phyloP scores from a whole-genome alignment of 2,329 filamentous ascomycete genomes.

The Trichoderma gracile region DNA sequence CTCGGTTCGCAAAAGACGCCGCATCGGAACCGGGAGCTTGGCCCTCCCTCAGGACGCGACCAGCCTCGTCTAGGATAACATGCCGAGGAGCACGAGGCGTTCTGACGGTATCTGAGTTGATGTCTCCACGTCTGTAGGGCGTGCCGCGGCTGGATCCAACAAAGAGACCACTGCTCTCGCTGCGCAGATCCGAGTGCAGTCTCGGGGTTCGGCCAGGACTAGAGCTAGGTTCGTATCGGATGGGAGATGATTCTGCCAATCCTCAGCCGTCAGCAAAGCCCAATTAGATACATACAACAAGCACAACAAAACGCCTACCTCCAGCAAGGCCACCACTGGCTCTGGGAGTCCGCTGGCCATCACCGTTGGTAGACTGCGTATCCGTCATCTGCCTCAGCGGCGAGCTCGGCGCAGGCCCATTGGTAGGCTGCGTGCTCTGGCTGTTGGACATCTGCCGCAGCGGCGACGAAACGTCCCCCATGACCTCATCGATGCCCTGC shows the following conservation, averaged over 20 bases:
- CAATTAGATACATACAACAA: background rate
- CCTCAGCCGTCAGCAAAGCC: background rate
- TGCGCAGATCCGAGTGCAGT: conserved; percentile 70
- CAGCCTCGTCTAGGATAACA: conserved; percentile 60
- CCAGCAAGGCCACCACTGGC: conserved; percentile 62
- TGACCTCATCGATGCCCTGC: conserved; percentile 35
- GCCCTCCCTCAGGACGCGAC: conserved; percentile 58
- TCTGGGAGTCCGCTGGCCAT: conserved; percentile 68
- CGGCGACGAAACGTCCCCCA: conserved; percentile 52
- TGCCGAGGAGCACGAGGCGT: conserved; percentile 55
- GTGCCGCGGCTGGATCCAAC: conserved; percentile 65
- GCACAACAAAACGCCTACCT: conserved; percentile 51
- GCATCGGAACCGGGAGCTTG: conserved; percentile 56
- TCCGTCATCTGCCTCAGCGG: conserved; percentile 61
- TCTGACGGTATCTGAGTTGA: conserved; percentile 74
- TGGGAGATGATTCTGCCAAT: conserved; percentile 79
- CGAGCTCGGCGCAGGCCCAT: conserved; percentile 54
- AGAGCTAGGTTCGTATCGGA: conserved; percentile 87
- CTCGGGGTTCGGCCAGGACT: conserved; percentile 69
- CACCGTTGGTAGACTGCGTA: conserved; percentile 51
- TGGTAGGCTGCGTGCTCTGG: conserved; percentile 48
- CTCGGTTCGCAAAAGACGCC: conserved; percentile 60
- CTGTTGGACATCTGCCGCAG: conserved; percentile 58
- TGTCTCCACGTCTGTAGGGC: conserved; percentile 70
- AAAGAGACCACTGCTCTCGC: conserved; percentile 85